Conservation (phyloP, 805 yeast species). For the Saccharomycopsis sp. region DNA sequence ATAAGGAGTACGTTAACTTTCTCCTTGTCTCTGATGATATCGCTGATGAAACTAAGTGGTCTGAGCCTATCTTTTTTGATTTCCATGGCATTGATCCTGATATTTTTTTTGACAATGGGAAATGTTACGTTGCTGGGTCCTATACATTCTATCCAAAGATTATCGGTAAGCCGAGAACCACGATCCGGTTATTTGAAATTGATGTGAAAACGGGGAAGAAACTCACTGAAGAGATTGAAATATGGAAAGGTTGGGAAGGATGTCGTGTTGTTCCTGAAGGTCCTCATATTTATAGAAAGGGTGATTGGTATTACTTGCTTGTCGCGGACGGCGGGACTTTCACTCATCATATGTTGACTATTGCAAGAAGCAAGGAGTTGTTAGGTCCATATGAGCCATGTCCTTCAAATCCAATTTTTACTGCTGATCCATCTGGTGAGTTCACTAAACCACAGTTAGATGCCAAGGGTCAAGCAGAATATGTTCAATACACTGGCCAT, state of each 20-base stretch:
- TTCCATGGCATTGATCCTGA: constrained; percentile 20
- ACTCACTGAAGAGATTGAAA: constrained; percentile 1
- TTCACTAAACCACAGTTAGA: constrained; percentile 1
- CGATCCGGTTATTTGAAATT: constrained; percentile 8
- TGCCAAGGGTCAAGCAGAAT: background rate
- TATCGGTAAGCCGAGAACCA: constrained; percentile 6
- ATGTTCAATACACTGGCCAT: constrained; percentile 16
- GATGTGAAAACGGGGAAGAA: constrained; percentile 9
- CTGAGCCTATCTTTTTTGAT: constrained; percentile 16
- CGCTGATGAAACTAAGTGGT: constrained; percentile 9
- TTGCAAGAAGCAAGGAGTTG: constrained; percentile 7
- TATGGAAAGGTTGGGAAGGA: constrained; percentile 18
- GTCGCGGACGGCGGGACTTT: constrained; percentile 16
- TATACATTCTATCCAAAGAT: constrained; percentile 9
- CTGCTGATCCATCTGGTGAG: constrained; percentile 16
- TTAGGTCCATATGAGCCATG: constrained; percentile 11
- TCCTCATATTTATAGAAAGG: constrained; percentile 15
- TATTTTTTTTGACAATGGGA: constrained; percentile 11
- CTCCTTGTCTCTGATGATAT: constrained; percentile 7
- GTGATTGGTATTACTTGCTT: constrained; percentile 13
- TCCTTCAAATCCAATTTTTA: constrained; percentile 11
- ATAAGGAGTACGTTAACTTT: constrained; percentile 14
- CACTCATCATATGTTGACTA: constrained; percentile 16
- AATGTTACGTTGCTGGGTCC: constrained; percentile 15
- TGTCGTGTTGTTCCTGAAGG: constrained; percentile 17